Evolutionary conservation across 306 rosid species (phyloP).

Genomic region (Pyrus communis): DNA sequence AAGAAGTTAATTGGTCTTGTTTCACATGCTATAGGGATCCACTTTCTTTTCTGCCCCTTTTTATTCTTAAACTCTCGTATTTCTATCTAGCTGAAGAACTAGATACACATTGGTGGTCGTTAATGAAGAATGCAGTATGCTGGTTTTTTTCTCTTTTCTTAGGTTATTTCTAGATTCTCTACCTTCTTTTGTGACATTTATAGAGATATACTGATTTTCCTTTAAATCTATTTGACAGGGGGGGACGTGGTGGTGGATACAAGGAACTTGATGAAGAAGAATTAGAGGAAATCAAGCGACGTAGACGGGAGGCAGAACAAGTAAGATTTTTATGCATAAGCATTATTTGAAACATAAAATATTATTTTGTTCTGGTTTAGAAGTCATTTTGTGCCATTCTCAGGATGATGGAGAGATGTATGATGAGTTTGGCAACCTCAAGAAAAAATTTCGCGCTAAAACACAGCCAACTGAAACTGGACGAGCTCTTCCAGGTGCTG

Average conservation of each 20-base stretch:
- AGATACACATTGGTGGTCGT: neutral
- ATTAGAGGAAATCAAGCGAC: slow-evolving; percentile 87
- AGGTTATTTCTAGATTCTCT: neutral
- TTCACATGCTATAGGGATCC: neutral
- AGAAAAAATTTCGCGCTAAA: slow-evolving; percentile 93
- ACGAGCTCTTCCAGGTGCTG: slow-evolving; percentile 77
- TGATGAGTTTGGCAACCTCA: slow-evolving; percentile 97
- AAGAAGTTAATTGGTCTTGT: neutral
- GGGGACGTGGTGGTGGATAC: slow-evolving; percentile 99
- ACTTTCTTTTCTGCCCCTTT: neutral
- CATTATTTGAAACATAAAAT: neutral
- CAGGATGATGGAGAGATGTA: slow-evolving; percentile 98
- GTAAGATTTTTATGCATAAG: slow-evolving; percentile 43
- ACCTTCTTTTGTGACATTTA: neutral
- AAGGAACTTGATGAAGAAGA: slow-evolving; percentile 99
- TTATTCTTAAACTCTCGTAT: neutral
- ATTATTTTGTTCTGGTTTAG: slow-evolving; percentile 1
- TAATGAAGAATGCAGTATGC: neutral
- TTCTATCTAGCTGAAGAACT: neutral
- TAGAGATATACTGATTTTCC: neutral
- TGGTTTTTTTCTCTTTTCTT: neutral
- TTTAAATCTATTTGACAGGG: slow-evolving; percentile 44
- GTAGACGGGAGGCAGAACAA: slow-evolving; percentile 88
- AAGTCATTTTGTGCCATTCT: slow-evolving; percentile 7
- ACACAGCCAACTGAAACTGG: slow-evolving; percentile 80